Percentiles rank a stretch among this genome's conserved stretches.
Evolutionary conservation across 305 asterid genomes (phyloP).

Genomic region (Plantago coronopus): DNA sequence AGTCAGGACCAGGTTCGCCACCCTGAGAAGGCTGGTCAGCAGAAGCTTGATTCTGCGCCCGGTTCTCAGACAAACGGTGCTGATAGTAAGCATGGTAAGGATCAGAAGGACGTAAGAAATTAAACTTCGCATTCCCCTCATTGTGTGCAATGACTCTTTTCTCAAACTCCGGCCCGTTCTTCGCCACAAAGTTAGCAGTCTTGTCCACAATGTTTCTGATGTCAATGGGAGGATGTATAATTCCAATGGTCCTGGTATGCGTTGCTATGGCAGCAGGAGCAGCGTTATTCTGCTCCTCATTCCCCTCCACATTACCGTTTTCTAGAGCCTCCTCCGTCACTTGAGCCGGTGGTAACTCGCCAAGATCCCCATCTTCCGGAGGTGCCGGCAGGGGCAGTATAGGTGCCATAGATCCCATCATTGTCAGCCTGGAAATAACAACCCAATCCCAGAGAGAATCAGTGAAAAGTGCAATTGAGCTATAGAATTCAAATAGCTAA

Average conservation of each 20-base stretch:
- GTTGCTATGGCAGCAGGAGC: conserved; percentile 68
- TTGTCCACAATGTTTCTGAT: conserved; percentile 83
- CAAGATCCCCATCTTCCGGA: conserved; percentile 70
- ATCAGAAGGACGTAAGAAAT: conserved; percentile 66
- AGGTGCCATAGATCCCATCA: conserved; percentile 62
- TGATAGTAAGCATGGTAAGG: conserved; percentile 94
- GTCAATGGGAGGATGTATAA: conserved; percentile 88
- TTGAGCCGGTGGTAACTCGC: conserved; percentile 56
- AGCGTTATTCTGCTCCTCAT: conserved; percentile 31
- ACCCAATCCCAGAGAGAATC: neutral
- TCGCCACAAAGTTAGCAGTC: conserved; percentile 82
- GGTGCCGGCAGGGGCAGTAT: conserved; percentile 84
- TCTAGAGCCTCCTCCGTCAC: conserved; percentile 37
- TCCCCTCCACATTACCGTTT: conserved; percentile 24
- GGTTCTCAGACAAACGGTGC: conserved; percentile 74
- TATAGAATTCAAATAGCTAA: neutral
- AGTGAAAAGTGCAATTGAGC: neutral
- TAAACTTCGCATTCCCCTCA: conserved; percentile 83
- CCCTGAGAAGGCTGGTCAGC: conserved; percentile 33
- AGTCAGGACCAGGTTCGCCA: conserved; percentile 42
- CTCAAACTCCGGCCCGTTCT: conserved; percentile 88
- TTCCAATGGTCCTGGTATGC: conserved; percentile 77
- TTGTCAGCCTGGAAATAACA: conserved; percentile 28
- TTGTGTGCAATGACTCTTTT: conserved; percentile 70
- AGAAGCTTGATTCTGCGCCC: conserved; percentile 61